phyloP scores from a whole-genome alignment of 2,329 filamentous ascomycete species.

The Cadophora luteo-olivacea region DNA sequence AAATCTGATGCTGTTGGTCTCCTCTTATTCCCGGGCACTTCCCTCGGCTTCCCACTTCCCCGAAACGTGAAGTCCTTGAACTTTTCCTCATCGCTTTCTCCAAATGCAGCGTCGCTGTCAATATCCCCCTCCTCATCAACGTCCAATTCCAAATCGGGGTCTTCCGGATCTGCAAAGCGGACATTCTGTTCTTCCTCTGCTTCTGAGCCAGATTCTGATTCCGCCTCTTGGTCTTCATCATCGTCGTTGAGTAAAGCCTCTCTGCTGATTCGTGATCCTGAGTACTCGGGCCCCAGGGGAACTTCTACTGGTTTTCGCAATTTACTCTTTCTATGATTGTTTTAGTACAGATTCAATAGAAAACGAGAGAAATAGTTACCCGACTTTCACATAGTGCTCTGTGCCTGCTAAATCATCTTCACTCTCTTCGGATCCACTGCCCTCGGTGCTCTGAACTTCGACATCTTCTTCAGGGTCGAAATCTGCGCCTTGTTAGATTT shows the following conservation, averaged over 20 bases:
- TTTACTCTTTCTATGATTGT: constrained; percentile 72
- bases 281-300: constrained; percentile 79
- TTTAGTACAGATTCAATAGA: constrained; percentile 18
- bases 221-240: constrained; percentile 60
- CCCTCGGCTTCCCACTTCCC: constrained; percentile 60
- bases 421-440: constrained; percentile 57
- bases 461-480: constrained; percentile 49
- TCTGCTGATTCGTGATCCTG: constrained; percentile 77
- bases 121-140: constrained; percentile 64
- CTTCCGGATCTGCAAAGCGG: constrained; percentile 57
- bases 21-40: constrained; percentile 44
- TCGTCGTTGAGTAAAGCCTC: constrained; percentile 65
- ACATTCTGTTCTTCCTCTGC: constrained; percentile 48
- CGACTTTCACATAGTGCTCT: constrained; percentile 85
- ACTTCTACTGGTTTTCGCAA: constrained; percentile 75
- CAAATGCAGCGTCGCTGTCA: constrained; percentile 74
- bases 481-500: constrained; percentile 40
- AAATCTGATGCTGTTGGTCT: constrained; percentile 63
- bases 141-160: constrained; percentile 60
- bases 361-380: constrained; percentile 50
- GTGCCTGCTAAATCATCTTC: constrained; percentile 67
- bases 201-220: constrained; percentile 47
- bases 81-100: constrained; percentile 81
- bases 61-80: constrained; percentile 76
- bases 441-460: constrained; percentile 37